These are phyloP conservation scores for Fusarium fracticaudum DNA, from an alignment of 2,329 filamentous ascomycete species.

Conservation along the genomic window DNA sequence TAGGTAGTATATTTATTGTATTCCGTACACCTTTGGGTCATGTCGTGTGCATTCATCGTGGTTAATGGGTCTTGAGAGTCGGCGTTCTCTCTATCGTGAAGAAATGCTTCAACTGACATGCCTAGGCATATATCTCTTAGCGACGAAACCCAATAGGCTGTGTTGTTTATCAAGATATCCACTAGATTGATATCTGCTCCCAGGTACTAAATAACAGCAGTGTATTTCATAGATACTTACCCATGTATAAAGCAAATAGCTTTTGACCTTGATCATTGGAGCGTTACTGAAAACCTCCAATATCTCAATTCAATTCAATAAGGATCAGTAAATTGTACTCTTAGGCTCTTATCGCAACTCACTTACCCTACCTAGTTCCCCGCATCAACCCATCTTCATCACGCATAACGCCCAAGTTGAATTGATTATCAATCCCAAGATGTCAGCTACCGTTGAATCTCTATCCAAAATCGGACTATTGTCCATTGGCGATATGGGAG, in stretches of 20 bases:
- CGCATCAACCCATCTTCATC: not conserved
- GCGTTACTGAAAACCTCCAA: not conserved
- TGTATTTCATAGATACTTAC: not conserved
- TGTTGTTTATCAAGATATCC: not conserved
- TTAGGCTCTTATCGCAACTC: not conserved
- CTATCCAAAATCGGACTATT: slow-evolving; percentile 54
- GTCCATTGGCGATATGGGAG: slow-evolving; percentile 66
- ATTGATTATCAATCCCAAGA: not conserved
- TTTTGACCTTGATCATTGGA: not conserved
- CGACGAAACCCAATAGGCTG: not conserved
- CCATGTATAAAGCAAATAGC: not conserved
- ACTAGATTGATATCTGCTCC: not conserved
- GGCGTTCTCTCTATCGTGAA: not conserved
- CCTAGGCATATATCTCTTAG: not conserved
- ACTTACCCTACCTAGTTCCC: slow-evolving; percentile 11
- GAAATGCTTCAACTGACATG: not conserved
- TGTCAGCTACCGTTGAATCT: not conserved
- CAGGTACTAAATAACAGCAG: not conserved
- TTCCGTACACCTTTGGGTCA: accelerated
- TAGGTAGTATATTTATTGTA: too few relatives aligned
- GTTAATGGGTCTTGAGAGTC: not conserved
- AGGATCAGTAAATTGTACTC: not conserved
- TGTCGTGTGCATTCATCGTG: not conserved
- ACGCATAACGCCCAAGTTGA: not conserved
- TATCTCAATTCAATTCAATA: not conserved